Evolutionary conservation across 1,284 basidiomycete genomes (phyloP), one percentile per base, ranked within the genome.

Genomic region (Ustilago xerochloae): DNA sequence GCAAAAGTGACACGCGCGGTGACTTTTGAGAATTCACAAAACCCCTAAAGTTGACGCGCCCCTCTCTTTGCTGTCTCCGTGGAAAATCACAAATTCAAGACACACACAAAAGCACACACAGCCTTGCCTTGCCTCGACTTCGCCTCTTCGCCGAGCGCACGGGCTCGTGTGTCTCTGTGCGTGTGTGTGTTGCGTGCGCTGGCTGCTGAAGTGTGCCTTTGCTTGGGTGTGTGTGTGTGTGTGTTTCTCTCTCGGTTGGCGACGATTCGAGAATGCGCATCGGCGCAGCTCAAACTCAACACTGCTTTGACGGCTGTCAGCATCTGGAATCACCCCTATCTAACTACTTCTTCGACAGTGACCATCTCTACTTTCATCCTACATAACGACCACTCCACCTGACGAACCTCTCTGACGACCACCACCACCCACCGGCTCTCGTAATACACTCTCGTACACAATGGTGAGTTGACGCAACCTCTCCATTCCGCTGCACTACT

Each of bases 401-500:
- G 6, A 61, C 48, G 49, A 45, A 9, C 30, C 30, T 57, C 6
- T 26, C 18, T 63, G 9, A 58, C 51, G 50, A 63, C 39, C 30
- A 63, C 56, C 51, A 56, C 29, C 46, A 46, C n/a, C 41, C 6
- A 47, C 20, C 22, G 22, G 9, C 32, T 15, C 41, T 24, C 20
- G 22, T 15, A 26, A 33, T 26, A 30, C 33, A 36, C 36, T n/a
- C n/a, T 64, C 58, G 54, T 69, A 63, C 66, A 63, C 51, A 49
- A 69, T 69, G 66, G 66, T 69, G 60, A 69, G 66, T 69, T 30
- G 13, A 16, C n/a, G n/a, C 29, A 13, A 32, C 7, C 32, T 20
- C 26, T 38, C n/a, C n/a, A 22, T 30, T 7, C 47, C 6, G 6
- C 46, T 32, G 5, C 8, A 32, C n/a, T n/a, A n/a, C n/a, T 32